Evolutionary conservation across 768 basidiomycete species (phyloP), one percentile per base, ranked within the genome.

Genomic region (Tremella fuciformis): DNA sequence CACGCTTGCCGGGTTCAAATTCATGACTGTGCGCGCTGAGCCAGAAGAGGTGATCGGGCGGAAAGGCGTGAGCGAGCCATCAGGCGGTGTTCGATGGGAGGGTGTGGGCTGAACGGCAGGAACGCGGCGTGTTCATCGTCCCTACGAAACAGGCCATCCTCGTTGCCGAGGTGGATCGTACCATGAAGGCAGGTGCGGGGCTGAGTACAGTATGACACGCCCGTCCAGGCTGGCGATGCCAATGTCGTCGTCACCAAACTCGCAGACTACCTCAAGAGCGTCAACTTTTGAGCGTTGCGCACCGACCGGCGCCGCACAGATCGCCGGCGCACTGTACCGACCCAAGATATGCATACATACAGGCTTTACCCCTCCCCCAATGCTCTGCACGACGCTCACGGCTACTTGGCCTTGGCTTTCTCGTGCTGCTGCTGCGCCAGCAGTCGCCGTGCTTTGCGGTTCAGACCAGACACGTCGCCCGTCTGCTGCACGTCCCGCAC

Each of bases 101-200:
- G 41, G 16, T 13, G 7, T 16, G 44, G 41, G 50, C 50, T 59
- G 55, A 53, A 58, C 13, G 22, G 15, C 69, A 93, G 91, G 82
- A 81, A 19, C 84, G 89, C 74, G 92, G 93, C 1, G 83, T 80
- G 38, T 75, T 85, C 62, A 68, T 91, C 58, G 85, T 88, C 48
- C 88, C 88, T 81, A 93, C 90, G 16, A 86, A 82, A 60, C 87
- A 88, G 70, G 90, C 89, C n/a, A 79, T 94, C 56, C 80, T 97
- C 53, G 85, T 96, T 19, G 83, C 84, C 4, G 85, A 86, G 64
- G 75, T 76, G 37, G 40, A 61, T 49, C 44, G 39, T 18, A 2
- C 19, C 18, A 49, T 6, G 19, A 8, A 8, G 11, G 8, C 18
- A 24, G 26, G 26, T 1, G n/a, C 3, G 8, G 15, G 8, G 49